phyloP scores from a whole-genome alignment of 169 alveolate species.

The Plasmodium knowlesi region DNA sequence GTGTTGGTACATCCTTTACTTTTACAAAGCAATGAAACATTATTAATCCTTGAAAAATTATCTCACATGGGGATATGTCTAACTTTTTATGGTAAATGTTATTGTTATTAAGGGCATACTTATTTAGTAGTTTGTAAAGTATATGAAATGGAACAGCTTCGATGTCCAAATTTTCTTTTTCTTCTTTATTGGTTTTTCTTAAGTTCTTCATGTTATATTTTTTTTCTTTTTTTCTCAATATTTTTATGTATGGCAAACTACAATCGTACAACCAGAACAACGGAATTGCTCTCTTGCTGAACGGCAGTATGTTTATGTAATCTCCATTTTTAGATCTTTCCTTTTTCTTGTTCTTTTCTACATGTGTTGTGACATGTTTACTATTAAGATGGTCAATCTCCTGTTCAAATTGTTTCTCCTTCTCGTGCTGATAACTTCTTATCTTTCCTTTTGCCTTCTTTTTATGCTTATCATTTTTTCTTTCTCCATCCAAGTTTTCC shows the following conservation, averaged over 20 bases:
- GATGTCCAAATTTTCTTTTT: slow-evolving; percentile 25
- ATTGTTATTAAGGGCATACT: slow-evolving; percentile 52
- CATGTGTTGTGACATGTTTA: neutral
- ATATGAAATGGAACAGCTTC: slow-evolving; percentile 71
- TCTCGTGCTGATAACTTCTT: neutral
- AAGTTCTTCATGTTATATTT: slow-evolving; percentile 14
- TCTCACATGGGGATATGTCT: slow-evolving; percentile 79
- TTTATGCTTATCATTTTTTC: slow-evolving; percentile 14
- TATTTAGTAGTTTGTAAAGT: slow-evolving; percentile 49
- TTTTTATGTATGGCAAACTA: slow-evolving; percentile 73
- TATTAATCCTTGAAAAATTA: slow-evolving; percentile 73
- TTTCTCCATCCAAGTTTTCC: slow-evolving; percentile 13
- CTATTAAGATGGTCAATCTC: neutral
- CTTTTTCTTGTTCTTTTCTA: slow-evolving; percentile 29
- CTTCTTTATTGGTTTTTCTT: slow-evolving; percentile 28
- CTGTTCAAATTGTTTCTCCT: neutral
- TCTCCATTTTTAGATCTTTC: slow-evolving; percentile 17
- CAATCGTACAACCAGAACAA: slow-evolving; percentile 71
- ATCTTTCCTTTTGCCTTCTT: slow-evolving; percentile 14
- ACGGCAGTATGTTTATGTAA: slow-evolving; percentile 53
- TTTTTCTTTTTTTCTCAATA: slow-evolving; percentile 56
- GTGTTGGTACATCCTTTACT: slow-evolving; percentile 81
- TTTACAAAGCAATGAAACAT: slow-evolving; percentile 79
- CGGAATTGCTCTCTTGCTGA: slow-evolving; percentile 71
- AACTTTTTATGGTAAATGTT: slow-evolving; percentile 75